phyloP scores from a whole-genome alignment of 371 early-diverging fungal genomes.

The Circinella minor region DNA sequence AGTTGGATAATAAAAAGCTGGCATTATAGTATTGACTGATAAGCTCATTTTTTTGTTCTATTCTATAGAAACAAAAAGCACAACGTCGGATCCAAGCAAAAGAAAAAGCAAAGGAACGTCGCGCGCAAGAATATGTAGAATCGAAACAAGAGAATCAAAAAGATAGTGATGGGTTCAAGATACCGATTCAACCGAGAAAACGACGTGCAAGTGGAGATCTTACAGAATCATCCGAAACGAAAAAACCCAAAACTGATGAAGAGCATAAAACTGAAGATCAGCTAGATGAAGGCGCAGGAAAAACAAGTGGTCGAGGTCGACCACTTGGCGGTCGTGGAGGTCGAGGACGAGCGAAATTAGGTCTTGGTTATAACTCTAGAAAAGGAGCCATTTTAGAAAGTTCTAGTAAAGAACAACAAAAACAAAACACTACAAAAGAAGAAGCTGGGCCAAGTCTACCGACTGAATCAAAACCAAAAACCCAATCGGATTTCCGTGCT shows the following conservation, averaged over 20 bases:
- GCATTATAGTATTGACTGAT: too few species aligned
- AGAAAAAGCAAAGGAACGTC: background rate
- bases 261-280: background rate
- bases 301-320: background rate
- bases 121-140: background rate
- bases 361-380: background rate
- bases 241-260: constrained; percentile 4
- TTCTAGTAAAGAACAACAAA: background rate
- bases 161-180: constrained; percentile 20
- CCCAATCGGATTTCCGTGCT: constrained; percentile 47
- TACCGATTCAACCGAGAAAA: constrained; percentile 4
- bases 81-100: constrained; percentile 22
- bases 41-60: background rate
- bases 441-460: background rate
- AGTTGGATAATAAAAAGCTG: too few species aligned
- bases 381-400: background rate
- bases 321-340: background rate
- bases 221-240: background rate
- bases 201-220: background rate
- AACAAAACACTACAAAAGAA: constrained; percentile 6
- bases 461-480: constrained; percentile 18
- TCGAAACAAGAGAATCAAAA: background rate
- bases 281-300: background rate
- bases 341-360: background rate
- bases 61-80: constrained; percentile 34